Evolutionary conservation across 108 stramenopile genomes (phyloP), one percentile per base, ranked within the genome.

Genomic region (Seminavis robusta): DNA sequence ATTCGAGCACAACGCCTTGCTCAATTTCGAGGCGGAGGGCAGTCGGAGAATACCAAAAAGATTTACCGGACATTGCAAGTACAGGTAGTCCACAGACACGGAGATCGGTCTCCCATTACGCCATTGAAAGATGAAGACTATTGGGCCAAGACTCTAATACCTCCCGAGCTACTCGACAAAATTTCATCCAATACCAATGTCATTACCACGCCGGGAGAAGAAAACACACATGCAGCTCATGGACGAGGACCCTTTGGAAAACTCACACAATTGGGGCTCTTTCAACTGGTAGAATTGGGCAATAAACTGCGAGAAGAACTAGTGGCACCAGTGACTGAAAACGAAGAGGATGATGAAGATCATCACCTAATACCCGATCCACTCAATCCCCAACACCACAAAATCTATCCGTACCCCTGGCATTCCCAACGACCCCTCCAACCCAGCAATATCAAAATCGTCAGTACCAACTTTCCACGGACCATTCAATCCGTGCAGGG

Each of bases 401-500:
- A 46, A 37, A 26, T 77, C 15, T 74, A 67, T 30, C 54, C 44
- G n/a, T n/a, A n/a, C n/a, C n/a, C n/a, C n/a, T n/a, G n/a, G n/a
- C n/a, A n/a, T 8, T 52, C 45, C 8, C 13, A 53, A 1, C 36
- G 63, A 41, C 78, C 77, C 7, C 59, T 86, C 1, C 61, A 73
- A 24, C 67, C 81, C 0, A 47, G 33, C 4, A 55, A 77, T 47
- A 49, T 90, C 17, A 56, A 53, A 30, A 73, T 90, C 20, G 58
- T 74, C 65, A 73, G 63, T 31, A 90, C 89, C 3, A 72, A 90
- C 43, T 90, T 90, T 59, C 76, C 81, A 9, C 39, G 90, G 2
- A 92, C 90, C 0, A 85, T 92, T 24, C 86, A 92, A 62, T 79
- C 76, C 21, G 90, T 86, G 0, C 90, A 88, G 47, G 86, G 80